Evolutionary conservation across 306 rosid species (phyloP).

Genomic region (Canavalia ensiformis): DNA sequence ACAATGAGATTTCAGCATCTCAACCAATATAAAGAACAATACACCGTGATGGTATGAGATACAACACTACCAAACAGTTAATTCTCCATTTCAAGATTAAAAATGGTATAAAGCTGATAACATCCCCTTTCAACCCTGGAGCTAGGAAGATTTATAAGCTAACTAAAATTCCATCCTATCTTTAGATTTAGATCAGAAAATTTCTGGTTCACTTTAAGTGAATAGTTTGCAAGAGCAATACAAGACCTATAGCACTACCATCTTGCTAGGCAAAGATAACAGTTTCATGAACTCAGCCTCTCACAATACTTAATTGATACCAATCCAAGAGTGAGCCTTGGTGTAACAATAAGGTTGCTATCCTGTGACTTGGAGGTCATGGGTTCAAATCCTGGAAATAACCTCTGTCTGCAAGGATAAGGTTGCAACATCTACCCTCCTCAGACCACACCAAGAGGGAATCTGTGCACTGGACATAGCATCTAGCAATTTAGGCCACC

Average conservation of each 20-base stretch:
- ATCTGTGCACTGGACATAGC: neutral
- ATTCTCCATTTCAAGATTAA: slow-evolving; percentile 39
- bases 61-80: slow-evolving; percentile 29
- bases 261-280: neutral
- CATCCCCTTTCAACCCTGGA: slow-evolving; percentile 39
- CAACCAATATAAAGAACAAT: slow-evolving; percentile 48
- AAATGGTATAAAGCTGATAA: slow-evolving; percentile 35
- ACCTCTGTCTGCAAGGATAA: no score
- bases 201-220: slow-evolving; percentile 39
- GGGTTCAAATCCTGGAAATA: no score
- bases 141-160: slow-evolving; percentile 27
- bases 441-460: no score
- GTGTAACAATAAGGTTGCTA: no score
- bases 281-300: slow-evolving; percentile 24
- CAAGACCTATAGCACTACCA: slow-evolving; percentile 28
- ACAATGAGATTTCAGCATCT: slow-evolving; percentile 45
- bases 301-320: slow-evolving; percentile 12
- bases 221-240: slow-evolving; percentile 38
- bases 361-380: no score
- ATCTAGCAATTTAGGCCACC: slow-evolving; percentile 30
- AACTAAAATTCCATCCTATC: slow-evolving; percentile 40
- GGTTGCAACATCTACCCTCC: no score
- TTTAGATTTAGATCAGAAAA: slow-evolving; percentile 40
- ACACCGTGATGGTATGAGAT: slow-evolving; percentile 44
- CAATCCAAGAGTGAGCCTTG: neutral